Conservation (phyloP, 169 alveolate genomes). For the Plasmodium coatneyi region DNA sequence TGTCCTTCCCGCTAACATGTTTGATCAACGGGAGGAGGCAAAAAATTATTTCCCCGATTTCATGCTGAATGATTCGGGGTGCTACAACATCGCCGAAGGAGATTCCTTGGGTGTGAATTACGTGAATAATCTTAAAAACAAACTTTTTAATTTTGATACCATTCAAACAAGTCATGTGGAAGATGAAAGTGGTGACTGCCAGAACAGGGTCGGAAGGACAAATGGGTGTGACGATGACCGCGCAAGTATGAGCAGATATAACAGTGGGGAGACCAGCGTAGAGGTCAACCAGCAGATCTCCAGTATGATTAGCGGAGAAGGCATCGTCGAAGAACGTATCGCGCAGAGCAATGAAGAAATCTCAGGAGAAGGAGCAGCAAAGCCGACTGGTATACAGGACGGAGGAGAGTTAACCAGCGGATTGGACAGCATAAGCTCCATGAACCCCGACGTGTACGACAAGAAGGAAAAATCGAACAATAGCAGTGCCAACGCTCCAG, state of each 20-base stretch:
- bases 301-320: not conserved
- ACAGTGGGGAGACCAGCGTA: not conserved
- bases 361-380: not conserved
- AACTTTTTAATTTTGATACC: not conserved
- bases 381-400: not conserved
- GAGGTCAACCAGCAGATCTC: not conserved
- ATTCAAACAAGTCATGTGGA: not conserved
- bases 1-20: not conserved
- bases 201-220: not conserved
- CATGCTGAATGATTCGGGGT: not conserved
- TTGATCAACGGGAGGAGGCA: constrained; percentile 4
- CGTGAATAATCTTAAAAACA: not conserved
- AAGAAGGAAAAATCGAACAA: not conserved
- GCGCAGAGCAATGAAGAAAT: not conserved
- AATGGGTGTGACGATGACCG: not conserved
- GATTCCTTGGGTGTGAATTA: not conserved
- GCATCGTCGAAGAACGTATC: not conserved
- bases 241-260: not conserved
- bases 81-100: not conserved
- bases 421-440: constrained; percentile 1
- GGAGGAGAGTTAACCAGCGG: not conserved
- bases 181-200: not conserved
- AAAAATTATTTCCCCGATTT: not conserved
- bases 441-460: not conserved
- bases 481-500: not conserved